Evolutionary conservation across 176 grass and related monocot genomes (phyloP), one percentile per base, ranked within the genome.

Genomic region (Puya raimondii): DNA sequence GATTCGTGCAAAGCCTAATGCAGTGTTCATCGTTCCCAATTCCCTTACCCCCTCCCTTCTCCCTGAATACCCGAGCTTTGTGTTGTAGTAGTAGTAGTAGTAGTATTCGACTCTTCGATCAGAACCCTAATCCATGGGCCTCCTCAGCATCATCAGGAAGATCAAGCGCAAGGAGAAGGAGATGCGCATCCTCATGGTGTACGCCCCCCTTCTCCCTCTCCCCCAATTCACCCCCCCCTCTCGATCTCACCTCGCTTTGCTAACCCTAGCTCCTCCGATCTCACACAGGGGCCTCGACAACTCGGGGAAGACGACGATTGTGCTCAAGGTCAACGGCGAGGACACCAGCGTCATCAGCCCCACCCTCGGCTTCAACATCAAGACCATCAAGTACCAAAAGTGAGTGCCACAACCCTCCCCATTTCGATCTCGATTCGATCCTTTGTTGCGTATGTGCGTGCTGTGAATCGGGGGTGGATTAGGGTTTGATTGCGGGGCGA

Each of bases 121-220:
- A 8, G 10, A 61, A 50, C 2, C 47, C 21, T 71, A 72, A 53
- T 8, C 47, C 50, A 89, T 96, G 92, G 83, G 88, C 10, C 79
- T 96, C 9, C 92, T 91, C 20, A 96, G 83, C 83, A 89, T 96
- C 69, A 96, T 96, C 65, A 66, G 83, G 21, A 87, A 96, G 76
- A 89, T 96, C 81, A 96, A 91, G 70, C 84, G 77, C 70, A 91
- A 87, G 70, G 88, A 96, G 83, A 96, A 96, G 84, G 92, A 96
- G 73, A 91, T 96, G 88, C 86, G 86, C 54, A 96, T 96, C 68
- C 92, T 91, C 67, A 91, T 96, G 92, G 88, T 92, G 92, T 91
- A 96, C 14, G 88, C 27, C 25, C 69, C 53, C 12, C 26, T 53
- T 9, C 23, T 10, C 64, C 29, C 17, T 25, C 22, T 13, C 12